Base-by-base conservation (phyloP, 306 rosid genomes). In the Vigna angularis region DNA sequence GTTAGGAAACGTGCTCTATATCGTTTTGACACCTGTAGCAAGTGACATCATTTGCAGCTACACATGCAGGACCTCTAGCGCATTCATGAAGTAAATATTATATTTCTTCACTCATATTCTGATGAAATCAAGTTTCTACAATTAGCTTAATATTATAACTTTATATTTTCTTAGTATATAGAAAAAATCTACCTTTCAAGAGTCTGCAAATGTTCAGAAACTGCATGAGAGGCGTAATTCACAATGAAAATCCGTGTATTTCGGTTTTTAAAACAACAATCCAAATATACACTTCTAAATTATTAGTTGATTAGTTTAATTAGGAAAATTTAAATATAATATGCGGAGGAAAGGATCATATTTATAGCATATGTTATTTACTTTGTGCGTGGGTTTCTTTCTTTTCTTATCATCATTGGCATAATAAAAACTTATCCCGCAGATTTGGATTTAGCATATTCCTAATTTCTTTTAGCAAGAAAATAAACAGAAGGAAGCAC, bases 101-200 rank as follows among this genome's bases (percentile, higher is more conserved):
- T 11, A 45, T 11, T 45, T 45, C 13, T 3, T 45, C 16, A 45
- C 16, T 45, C 20, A 16, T 16, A 2, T 61, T 62, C 47, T 32
- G 32, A 9, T 15, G 13, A 62, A 62, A 62, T 62, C 32, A 62
- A 15, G 26, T 58, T 58, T 4, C 4, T 58, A 24, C n/a, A 57
- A 24, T 58, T 70, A 44, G 16, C 17, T 10, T 12, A n/a, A 17
- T 49, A 17, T 17, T 49, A 51, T 51, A 51, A n/a, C 11, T 51
- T 2, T 51, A 51, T 51, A 51, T 51, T 16, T 51, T 51, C 55
- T 50, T 16, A 15, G 7, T 62, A 10, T 9, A 7, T n/a, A 32
- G 18, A 76, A 65, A 74, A 80, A 85, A 79, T 85, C 52, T 75
- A 49, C 72, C 62, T 10, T 22, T 26, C 15, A 56, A n/a, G 64